Evolutionary conservation across 2,329 filamentous ascomycete genomes (phyloP).

Genomic region (Clonostachys byssicola): DNA sequence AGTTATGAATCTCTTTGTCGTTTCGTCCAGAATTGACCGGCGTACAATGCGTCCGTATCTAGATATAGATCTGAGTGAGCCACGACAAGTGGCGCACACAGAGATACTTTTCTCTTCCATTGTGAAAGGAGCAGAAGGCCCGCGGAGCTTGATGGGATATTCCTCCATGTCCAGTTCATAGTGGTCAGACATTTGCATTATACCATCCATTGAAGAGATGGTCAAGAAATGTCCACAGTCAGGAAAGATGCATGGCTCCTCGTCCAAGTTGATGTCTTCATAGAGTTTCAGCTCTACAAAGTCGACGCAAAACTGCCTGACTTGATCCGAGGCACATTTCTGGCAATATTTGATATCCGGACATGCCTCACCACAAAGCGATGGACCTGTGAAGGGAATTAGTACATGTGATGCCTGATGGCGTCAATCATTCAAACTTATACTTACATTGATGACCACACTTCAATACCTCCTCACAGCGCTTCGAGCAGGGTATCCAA

Average conservation of each 20-base stretch:
- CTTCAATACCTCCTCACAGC: conserved; percentile 46
- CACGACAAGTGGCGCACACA: conserved; percentile 56
- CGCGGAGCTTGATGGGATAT: conserved; percentile 22
- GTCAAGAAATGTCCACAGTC: conserved; percentile 62
- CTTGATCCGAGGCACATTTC: conserved; percentile 36
- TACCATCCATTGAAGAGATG: conserved; percentile 53
- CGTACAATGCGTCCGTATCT: conserved; percentile 61
- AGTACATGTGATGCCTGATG: background rate
- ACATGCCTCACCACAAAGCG: conserved; percentile 61
- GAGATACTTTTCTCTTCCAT: conserved; percentile 33
- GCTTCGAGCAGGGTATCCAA: conserved; percentile 57
- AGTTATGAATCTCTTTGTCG: conserved; percentile 60
- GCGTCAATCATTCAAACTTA: background rate
- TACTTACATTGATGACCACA: conserved; percentile 57
- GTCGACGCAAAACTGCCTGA: conserved; percentile 48
- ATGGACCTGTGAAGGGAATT: conserved; percentile 31
- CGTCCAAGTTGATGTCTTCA: conserved; percentile 50
- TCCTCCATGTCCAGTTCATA: conserved; percentile 36
- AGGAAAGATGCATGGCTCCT: conserved; percentile 58
- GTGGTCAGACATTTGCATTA: conserved; percentile 47
- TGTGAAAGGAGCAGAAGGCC: conserved; percentile 41
- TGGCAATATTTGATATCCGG: conserved; percentile 51
- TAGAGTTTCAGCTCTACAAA: conserved; percentile 51
- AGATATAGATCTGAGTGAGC: conserved; percentile 49
- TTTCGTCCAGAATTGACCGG: conserved; percentile 55